phyloP scores from a whole-genome alignment of 2,329 filamentous ascomycete genomes.

The Ophidiomyces ophidiicola region DNA sequence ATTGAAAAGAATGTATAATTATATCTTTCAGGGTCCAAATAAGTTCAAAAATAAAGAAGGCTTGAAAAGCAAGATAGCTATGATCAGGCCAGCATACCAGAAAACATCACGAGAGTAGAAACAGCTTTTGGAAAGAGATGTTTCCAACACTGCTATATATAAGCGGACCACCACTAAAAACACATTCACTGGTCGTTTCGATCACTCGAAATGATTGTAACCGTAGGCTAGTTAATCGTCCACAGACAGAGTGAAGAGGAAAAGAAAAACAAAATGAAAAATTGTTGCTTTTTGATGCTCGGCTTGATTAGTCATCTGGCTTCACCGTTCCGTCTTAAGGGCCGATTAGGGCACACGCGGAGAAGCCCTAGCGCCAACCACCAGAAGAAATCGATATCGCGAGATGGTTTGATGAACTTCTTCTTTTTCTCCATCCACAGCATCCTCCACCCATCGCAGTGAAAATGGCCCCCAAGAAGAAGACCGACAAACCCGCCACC shows the following conservation, averaged over 20 bases:
- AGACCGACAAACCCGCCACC: slow-evolving; percentile 61
- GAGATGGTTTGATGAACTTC: slow-evolving; percentile 12
- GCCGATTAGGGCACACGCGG: slow-evolving; percentile 12
- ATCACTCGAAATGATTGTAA: too few species aligned
- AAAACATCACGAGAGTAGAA: too few species aligned
- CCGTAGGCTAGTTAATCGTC: background rate
- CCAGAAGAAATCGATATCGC: slow-evolving; percentile 1
- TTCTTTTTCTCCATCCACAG: slow-evolving; percentile 33
- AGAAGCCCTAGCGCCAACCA: slow-evolving; percentile 9
- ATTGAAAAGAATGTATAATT: background rate
- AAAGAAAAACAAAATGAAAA: slow-evolving; percentile 1
- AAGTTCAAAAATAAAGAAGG: too few species aligned
- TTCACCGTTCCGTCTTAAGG: background rate
- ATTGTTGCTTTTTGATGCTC: background rate
- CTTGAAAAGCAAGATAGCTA: too few species aligned
- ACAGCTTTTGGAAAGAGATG: too few species aligned
- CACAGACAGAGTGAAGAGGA: background rate
- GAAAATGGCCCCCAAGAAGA: slow-evolving; percentile 93
- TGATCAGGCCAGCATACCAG: too few species aligned
- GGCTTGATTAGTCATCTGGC: background rate
- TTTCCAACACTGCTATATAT: too few species aligned
- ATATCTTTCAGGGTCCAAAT: too few species aligned
- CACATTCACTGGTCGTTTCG: too few species aligned
- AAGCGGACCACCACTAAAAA: too few species aligned
- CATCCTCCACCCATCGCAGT: slow-evolving; percentile 32